A percentile compares a stretch with the other conserved stretches of the same genome.
Conservation (phyloP, 139 green algal genomes). For the Asterochloris sp. region DNA sequence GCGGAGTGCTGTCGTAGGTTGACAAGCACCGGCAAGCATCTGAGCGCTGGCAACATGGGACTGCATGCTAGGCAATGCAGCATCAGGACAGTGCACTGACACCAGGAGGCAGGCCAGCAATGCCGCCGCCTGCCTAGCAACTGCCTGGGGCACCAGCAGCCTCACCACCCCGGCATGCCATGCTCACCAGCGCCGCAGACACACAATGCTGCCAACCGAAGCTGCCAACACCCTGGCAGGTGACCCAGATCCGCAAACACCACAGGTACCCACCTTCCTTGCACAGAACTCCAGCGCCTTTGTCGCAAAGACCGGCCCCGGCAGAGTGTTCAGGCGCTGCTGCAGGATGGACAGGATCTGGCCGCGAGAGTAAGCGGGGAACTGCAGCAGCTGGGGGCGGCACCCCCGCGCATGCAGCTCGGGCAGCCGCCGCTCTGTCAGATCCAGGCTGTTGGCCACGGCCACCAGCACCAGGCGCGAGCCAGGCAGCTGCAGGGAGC, state of each 20-base stretch:
- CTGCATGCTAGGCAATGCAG: no score
- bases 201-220: no score
- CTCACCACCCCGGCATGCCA: no score
- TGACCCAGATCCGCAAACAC: neutral
- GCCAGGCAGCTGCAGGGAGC: constrained; percentile 16
- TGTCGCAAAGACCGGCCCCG: constrained; percentile 38
- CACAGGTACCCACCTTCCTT: constrained; percentile 31
- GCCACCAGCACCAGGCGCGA: constrained; percentile 53
- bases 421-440: constrained; percentile 29
- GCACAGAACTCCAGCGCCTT: constrained; percentile 32
- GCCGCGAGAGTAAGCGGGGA: constrained; percentile 22
- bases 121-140: no score
- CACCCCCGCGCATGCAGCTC: constrained; percentile 15
- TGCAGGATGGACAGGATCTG: constrained; percentile 28
- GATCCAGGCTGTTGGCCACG: constrained; percentile 55
- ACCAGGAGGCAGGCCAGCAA: no score
- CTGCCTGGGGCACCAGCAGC: no score
- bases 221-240: no score
- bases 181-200: no score
- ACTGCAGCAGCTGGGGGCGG: constrained; percentile 27
- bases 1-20: no score
- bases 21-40: no score
- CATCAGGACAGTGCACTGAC: no score
- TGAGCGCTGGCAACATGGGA: no score
- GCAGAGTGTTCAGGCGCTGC: constrained; percentile 36